phyloP scores from a whole-genome alignment of 495 filamentous ascomycete genomes.

The Neohortaea acidophila region DNA sequence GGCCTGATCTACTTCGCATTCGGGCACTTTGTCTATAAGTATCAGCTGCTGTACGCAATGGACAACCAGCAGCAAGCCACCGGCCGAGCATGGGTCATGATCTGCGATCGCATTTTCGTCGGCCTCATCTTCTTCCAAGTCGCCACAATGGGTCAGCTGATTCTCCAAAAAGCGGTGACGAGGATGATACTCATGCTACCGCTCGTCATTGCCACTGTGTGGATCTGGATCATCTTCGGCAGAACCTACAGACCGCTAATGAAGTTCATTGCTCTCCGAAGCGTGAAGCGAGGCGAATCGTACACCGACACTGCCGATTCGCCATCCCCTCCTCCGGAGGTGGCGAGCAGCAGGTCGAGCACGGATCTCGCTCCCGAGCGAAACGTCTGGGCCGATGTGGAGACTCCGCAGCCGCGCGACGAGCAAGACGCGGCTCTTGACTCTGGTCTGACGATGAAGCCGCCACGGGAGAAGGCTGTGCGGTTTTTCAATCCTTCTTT shows the following conservation, averaged over 20 bases:
- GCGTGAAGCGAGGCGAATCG: slow-evolving; percentile 48
- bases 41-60: slow-evolving; percentile 96
- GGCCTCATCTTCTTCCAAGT: slow-evolving; percentile 79
- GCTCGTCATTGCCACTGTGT: slow-evolving; percentile 60
- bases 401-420: slow-evolving; percentile 1
- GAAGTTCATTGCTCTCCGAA: slow-evolving; percentile 79
- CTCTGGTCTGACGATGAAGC: slow-evolving; percentile 54
- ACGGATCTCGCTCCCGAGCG: slow-evolving; percentile 22
- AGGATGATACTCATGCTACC: slow-evolving; percentile 59
- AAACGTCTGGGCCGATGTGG: slow-evolving; percentile 15
- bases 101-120: slow-evolving; percentile 74
- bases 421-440: too few relatives aligned
- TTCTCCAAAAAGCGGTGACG: slow-evolving; percentile 53
- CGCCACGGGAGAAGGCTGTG: slow-evolving; percentile 45
- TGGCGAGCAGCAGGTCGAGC: slow-evolving; percentile 27
- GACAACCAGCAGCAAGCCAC: slow-evolving; percentile 92
- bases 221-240: slow-evolving; percentile 66
- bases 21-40: slow-evolving; percentile 92
- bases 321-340: slow-evolving; percentile 8
- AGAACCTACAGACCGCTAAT: slow-evolving; percentile 70
- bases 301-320: slow-evolving; percentile 18
- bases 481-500: slow-evolving; percentile 63
- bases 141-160: slow-evolving; percentile 76
- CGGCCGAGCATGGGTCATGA: slow-evolving; percentile 85
- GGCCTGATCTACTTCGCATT: slow-evolving; percentile 78